A percentile compares a stretch with the other conserved stretches of the same genome.
phyloP scores from a whole-genome alignment of 176 grass and related monocot species.

The Oryza glaberrima region DNA sequence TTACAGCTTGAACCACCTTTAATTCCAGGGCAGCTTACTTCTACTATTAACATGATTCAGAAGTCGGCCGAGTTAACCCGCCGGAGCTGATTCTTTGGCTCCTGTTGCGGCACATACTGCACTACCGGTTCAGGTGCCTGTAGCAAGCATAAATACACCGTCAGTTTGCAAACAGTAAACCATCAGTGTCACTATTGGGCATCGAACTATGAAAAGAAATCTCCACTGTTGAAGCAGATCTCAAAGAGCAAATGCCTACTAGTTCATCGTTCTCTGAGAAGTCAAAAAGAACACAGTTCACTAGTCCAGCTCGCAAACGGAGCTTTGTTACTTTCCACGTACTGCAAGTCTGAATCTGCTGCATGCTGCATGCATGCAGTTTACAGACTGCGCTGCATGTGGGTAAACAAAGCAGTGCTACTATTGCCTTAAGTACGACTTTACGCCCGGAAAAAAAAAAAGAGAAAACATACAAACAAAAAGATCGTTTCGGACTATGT shows the following conservation, averaged over 20 bases:
- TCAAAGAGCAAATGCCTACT: slow-evolving; percentile 33
- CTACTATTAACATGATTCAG: slow-evolving; percentile 63
- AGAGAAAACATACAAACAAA: neutral
- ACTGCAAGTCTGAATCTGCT: neutral
- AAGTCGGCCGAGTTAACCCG: slow-evolving; percentile 75
- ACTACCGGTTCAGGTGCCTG: slow-evolving; percentile 64
- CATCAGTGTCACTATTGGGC: neutral
- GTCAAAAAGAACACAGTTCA: slow-evolving; percentile 28
- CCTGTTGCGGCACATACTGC: slow-evolving; percentile 57
- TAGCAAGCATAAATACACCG: slow-evolving; percentile 33
- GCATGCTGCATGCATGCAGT: neutral
- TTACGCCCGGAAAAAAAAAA: neutral
- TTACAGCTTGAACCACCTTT: slow-evolving; percentile 38
- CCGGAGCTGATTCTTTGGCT: slow-evolving; percentile 61
- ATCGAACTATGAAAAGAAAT: slow-evolving; percentile 11
- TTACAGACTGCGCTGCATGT: slow-evolving; percentile 6
- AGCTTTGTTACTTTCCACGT: slow-evolving; percentile 6
- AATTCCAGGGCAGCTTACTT: slow-evolving; percentile 19
- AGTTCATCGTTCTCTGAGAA: slow-evolving; percentile 10
- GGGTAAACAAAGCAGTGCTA: slow-evolving; percentile 16
- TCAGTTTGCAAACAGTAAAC: slow-evolving; percentile 12
- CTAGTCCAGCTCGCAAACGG: slow-evolving; percentile 3
- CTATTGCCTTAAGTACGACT: neutral
- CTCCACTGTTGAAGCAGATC: slow-evolving; percentile 23
- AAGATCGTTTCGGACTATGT: neutral